Conservation (phyloP, 345 rosid species). For the Hevea brasiliensis region DNA sequence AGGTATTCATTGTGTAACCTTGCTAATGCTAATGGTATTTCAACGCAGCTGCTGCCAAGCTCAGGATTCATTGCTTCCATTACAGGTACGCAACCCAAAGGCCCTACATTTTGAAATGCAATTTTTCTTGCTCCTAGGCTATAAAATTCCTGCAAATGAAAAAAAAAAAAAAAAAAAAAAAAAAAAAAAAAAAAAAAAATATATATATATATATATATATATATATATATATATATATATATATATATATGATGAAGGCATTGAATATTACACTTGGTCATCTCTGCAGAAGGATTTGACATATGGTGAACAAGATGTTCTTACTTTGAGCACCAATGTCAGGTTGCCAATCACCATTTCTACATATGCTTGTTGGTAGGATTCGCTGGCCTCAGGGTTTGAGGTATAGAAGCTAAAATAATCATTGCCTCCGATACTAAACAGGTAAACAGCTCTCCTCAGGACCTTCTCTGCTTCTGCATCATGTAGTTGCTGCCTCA, state of each 20-base stretch:
- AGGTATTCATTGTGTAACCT: slow-evolving; percentile 32
- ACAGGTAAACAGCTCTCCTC: slow-evolving; percentile 19
- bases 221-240: too few relatives aligned
- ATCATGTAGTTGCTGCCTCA: slow-evolving; percentile 20
- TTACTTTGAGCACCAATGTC: slow-evolving; percentile 2
- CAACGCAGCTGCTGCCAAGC: slow-evolving; percentile 14
- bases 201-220: too few relatives aligned
- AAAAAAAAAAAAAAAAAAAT: too few relatives aligned
- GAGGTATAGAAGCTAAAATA: slow-evolving; percentile 6
- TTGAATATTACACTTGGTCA: too few relatives aligned
- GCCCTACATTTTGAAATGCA: slow-evolving; percentile 31
- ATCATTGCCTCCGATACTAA: slow-evolving; percentile 35
- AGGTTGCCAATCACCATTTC: slow-evolving; percentile 25
- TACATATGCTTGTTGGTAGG: background rate
- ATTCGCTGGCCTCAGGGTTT: background rate
- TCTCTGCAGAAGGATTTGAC: background rate
- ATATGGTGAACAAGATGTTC: background rate
- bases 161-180: background rate
- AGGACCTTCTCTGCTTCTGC: slow-evolving; percentile 13
- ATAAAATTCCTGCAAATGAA: slow-evolving; percentile 24
- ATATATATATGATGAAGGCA: too few relatives aligned
- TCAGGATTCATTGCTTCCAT: slow-evolving; percentile 12
- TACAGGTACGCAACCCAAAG: slow-evolving; percentile 40
- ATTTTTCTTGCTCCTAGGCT: slow-evolving; percentile 36
- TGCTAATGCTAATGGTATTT: slow-evolving; percentile 22